Conservation (phyloP, 1,139 yeast genomes). For the Arxiozyma bovina region DNA sequence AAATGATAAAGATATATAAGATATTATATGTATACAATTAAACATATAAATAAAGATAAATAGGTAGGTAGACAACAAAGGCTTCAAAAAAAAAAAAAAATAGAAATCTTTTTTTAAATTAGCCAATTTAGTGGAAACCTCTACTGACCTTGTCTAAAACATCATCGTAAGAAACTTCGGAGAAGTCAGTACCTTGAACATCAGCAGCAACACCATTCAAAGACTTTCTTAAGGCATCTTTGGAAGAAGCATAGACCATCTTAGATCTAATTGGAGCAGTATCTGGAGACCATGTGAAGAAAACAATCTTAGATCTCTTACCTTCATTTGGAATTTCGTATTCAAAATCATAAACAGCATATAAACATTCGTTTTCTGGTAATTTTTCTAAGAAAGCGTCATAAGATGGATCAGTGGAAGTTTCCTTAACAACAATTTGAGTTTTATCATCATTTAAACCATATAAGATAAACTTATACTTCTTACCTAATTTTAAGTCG, state of each 20-base stretch:
- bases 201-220: conserved; percentile 90
- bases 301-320: conserved; percentile 87
- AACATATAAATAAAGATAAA: too few relatives aligned
- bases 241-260: conserved; percentile 97
- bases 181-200: conserved; percentile 94
- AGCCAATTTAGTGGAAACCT: conserved; percentile 44
- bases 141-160: conserved; percentile 85
- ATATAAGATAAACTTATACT: conserved; percentile 73
- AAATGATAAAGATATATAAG: neutral
- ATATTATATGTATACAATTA: neutral
- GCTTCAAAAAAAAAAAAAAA: neutral
- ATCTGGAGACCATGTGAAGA: conserved; percentile 97
- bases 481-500: conserved; percentile 91
- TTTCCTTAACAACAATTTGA: conserved; percentile 80
- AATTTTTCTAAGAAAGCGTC: conserved; percentile 77
- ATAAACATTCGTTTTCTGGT: conserved; percentile 94
- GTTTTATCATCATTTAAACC: conserved; percentile 77
- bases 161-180: conserved; percentile 90
- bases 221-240: conserved; percentile 96
- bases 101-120: neutral
- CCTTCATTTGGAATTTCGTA: conserved; percentile 91
- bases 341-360: conserved; percentile 94
- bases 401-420: conserved; percentile 65
- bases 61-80: neutral
- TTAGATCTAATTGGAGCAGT: conserved; percentile 88